Evolutionary conservation across 2,329 filamentous ascomycete genomes (phyloP).

Genomic region (Alternaria atra): DNA sequence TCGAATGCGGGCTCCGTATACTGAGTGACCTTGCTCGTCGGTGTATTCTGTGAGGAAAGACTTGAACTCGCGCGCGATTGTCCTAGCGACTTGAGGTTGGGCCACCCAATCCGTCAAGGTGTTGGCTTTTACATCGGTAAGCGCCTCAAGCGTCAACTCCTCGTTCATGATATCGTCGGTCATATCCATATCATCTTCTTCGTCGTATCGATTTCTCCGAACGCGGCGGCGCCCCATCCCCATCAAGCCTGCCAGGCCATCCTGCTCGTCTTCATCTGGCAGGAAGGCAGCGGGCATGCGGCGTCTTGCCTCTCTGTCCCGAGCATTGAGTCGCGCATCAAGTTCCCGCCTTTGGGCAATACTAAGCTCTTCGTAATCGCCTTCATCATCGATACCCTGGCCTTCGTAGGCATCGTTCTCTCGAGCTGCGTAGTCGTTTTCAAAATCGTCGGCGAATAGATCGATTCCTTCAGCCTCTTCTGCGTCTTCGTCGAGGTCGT

Average conservation of each 20-base stretch:
- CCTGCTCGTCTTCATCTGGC: constrained; percentile 84
- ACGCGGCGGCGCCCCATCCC: constrained; percentile 84
- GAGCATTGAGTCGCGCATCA: constrained; percentile 75
- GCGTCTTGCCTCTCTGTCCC: constrained; percentile 74
- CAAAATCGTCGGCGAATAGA: constrained; percentile 74
- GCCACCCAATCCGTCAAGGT: constrained; percentile 96
- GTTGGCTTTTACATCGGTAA: constrained; percentile 91
- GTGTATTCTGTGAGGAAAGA: constrained; percentile 96
- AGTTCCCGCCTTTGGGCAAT: constrained; percentile 72
- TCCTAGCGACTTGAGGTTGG: constrained; percentile 86
- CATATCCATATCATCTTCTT: constrained; percentile 91
- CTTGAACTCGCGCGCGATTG: constrained; percentile 96
- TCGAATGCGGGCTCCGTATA: constrained; percentile 93
- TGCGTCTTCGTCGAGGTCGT: constrained; percentile 73
- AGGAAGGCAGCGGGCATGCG: constrained; percentile 77
- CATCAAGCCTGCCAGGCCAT: constrained; percentile 83
- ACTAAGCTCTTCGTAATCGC: constrained; percentile 77
- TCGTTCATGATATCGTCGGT: constrained; percentile 94
- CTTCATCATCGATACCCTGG: constrained; percentile 80
- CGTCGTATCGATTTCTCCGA: constrained; percentile 89
- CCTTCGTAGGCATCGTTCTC: constrained; percentile 71
- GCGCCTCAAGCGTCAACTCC: constrained; percentile 88
- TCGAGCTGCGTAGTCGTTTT: constrained; percentile 65
- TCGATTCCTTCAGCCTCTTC: constrained; percentile 76
- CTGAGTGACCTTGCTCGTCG: constrained; percentile 85